Base-by-base conservation (phyloP, 371 early-diverging fungal genomes). In the Mortierella sp. region DNA sequence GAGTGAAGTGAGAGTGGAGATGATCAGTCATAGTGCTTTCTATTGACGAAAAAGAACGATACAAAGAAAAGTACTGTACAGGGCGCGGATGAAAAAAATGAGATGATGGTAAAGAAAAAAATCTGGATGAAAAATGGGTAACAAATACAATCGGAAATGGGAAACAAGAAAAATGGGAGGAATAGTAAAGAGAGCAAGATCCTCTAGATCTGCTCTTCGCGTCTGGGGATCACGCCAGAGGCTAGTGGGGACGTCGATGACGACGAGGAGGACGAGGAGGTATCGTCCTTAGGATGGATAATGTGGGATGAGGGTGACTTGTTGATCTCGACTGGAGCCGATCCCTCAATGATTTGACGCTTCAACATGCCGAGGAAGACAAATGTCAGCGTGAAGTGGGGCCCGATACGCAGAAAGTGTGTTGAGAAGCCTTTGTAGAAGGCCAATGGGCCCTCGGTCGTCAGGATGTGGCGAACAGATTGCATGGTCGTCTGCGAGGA, bases 341-440 rank as follows among this genome's bases (percentile, higher is more conserved):
- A 70, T 43, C 82, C 82, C 50, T 83, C 84, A 24, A 83, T 73
- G 24, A 83, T n/a, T 1, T 79, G 76, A 24, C 84, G 71, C 65
- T 83, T 83, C 34, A 83, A 73, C 84, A 83, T 86, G 65, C 92
- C 93, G 68, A 92, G 66, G 78, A 93, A 92, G 41, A 91, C 89
- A 71, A 92, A 93, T 2, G 92, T 92, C 37, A 92, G 83, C 63
- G 92, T 92, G 68, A 93, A 93, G 71, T 93, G 94, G 63, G 94
- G 94, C 9, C 94, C 94, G 63, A 93, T 93, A 39, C 94, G 87
- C 79, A 93, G 85, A 71, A 93, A 93, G 64, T 93, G 94, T 13
- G 92, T 90, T 34, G 85, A 79, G 74, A 93, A 90, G 37, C 94
- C 94, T 73, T 92, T 92, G 84, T 93, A 93, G 64, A 93, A 91